Conservation (phyloP, 495 filamentous ascomycete genomes). For the Neurospora sp. region DNA sequence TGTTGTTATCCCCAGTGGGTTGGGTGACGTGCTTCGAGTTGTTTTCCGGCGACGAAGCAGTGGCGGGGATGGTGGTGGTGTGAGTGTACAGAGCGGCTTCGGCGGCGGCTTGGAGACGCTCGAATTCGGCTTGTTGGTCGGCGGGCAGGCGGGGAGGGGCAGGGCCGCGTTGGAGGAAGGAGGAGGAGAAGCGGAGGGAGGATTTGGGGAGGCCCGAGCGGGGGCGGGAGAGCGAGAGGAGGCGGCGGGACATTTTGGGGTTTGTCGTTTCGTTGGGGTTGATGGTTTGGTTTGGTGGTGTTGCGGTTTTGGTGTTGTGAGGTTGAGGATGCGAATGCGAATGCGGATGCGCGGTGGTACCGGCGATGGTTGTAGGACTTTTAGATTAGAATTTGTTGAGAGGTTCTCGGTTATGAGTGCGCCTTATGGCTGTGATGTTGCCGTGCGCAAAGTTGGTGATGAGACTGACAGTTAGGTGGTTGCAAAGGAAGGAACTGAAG, state of each 20-base stretch:
- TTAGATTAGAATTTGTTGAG: too few species aligned
- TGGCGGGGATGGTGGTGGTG: conserved; percentile 10
- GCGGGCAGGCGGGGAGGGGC: conserved; percentile 76
- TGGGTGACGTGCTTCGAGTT: background rate
- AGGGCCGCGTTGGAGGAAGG: conserved; percentile 40
- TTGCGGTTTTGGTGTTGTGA: background rate
- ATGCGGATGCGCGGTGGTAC: too few species aligned
- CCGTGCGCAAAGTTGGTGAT: background rate
- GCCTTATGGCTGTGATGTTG: background rate
- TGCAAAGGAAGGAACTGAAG: background rate
- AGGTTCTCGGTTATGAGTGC: too few species aligned
- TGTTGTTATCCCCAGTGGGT: too few species aligned
- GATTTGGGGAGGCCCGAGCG: background rate
- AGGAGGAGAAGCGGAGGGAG: conserved; percentile 14
- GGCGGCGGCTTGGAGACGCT: conserved; percentile 60
- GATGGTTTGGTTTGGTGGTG: background rate
- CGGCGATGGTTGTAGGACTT: too few species aligned
- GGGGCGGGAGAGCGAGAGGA: conserved; percentile 4
- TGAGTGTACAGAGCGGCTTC: conserved; percentile 23
- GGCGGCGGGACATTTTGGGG: conserved; percentile 11
- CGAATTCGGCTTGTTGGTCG: conserved; percentile 87
- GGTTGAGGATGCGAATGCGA: too few species aligned
- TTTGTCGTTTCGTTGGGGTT: background rate
- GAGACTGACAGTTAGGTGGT: background rate
- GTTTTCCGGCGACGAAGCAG: background rate